Conservation (phyloP, 2,329 filamentous ascomycete species). For the Emmonsiellopsis sp. region DNA sequence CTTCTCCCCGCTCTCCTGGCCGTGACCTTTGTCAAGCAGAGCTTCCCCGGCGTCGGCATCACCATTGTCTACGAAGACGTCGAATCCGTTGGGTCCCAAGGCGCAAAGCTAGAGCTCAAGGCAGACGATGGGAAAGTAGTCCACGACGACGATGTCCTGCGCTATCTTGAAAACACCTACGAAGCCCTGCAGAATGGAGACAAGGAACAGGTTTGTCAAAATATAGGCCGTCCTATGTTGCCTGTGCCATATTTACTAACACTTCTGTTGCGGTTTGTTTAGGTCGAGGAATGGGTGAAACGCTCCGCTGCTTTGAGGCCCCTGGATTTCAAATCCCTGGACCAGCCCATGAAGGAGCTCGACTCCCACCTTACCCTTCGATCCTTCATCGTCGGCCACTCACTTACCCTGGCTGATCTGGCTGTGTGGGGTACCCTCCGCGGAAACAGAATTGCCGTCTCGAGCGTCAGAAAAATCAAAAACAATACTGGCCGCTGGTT, state of each 20-base stretch:
- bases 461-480: constrained; percentile 7
- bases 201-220: constrained; percentile 10
- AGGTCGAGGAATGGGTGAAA: constrained; percentile 16
- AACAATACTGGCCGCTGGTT: constrained; percentile 14
- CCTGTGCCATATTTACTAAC: neutral
- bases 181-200: constrained; percentile 9
- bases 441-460: constrained; percentile 13
- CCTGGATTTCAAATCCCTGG: constrained; percentile 14
- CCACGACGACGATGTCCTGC: constrained; percentile 13
- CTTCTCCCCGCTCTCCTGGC: constrained; percentile 12
- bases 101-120: constrained; percentile 11
- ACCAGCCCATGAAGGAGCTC: constrained; percentile 15
- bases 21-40: constrained; percentile 10
- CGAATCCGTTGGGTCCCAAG: constrained; percentile 11
- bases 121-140: constrained; percentile 7
- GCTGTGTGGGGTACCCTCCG: constrained; percentile 15
- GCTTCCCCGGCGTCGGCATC: constrained; percentile 7
- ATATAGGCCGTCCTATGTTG: neutral
- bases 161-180: constrained; percentile 11
- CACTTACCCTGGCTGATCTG: constrained; percentile 14
- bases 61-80: constrained; percentile 10
- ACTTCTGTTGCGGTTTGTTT: neutral
- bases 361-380: constrained; percentile 16
- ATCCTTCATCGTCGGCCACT: constrained; percentile 14
- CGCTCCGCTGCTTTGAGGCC: constrained; percentile 9